phyloP scores from a whole-genome alignment of 176 grass and related monocot species.

The Hordeum marinum region DNA sequence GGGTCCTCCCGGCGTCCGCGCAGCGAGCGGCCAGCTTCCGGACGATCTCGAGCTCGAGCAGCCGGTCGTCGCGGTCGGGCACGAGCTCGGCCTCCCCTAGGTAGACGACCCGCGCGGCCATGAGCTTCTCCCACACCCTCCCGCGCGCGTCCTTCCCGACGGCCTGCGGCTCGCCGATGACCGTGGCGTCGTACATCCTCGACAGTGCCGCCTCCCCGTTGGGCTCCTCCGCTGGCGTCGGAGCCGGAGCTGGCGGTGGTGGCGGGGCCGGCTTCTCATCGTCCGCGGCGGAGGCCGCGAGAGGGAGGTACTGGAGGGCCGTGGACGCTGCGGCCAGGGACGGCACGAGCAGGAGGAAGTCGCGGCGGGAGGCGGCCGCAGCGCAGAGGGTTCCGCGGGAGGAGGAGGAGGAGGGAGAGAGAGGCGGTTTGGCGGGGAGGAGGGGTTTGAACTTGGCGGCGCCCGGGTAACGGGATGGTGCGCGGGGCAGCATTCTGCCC shows the following conservation, averaged over 20 bases:
- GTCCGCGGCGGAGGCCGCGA: slow-evolving; percentile 32
- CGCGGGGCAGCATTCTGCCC: slow-evolving; percentile 31
- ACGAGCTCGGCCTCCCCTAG: slow-evolving; percentile 92
- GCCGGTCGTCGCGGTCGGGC: slow-evolving; percentile 75
- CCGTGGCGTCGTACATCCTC: slow-evolving; percentile 90
- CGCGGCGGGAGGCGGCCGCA: slow-evolving; percentile 39
- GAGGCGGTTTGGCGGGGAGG: slow-evolving; percentile 17
- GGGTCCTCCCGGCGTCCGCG: slow-evolving; percentile 40
- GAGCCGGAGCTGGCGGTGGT: not conserved
- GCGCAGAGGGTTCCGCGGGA: slow-evolving; percentile 22
- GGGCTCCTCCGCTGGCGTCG: slow-evolving; percentile 13
- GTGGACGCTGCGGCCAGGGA: slow-evolving; percentile 50
- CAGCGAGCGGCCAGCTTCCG: slow-evolving; percentile 55
- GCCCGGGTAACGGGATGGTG: slow-evolving; percentile 16
- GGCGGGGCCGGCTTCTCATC: slow-evolving; percentile 30
- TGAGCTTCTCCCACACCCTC: slow-evolving; percentile 96
- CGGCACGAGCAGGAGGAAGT: slow-evolving; percentile 64
- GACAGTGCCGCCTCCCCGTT: slow-evolving; percentile 55
- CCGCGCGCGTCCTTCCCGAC: slow-evolving; percentile 75
- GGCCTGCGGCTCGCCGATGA: slow-evolving; percentile 87
- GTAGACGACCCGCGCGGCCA: slow-evolving; percentile 87
- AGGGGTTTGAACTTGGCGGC: slow-evolving; percentile 21
- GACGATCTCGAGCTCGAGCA: slow-evolving; percentile 80
- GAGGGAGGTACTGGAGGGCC: slow-evolving; percentile 41
- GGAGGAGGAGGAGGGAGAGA: slow-evolving; percentile 6